These are phyloP conservation scores for Lactarius deliciosus DNA, from an alignment of 768 basidiomycete genomes.

Conservation along the genomic window DNA sequence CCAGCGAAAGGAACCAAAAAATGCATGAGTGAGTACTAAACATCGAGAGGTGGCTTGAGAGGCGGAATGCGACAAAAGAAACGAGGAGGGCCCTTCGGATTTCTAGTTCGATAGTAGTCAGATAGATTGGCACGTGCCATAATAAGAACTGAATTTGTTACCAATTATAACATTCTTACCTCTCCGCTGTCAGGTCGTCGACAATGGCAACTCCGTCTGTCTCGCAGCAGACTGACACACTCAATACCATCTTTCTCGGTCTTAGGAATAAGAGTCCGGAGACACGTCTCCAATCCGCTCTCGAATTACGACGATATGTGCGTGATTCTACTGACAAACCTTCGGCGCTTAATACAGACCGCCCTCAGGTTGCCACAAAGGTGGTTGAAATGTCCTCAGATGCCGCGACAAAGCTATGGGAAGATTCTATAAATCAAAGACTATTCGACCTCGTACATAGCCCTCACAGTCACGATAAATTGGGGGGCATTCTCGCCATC, in stretches of 20 bases:
- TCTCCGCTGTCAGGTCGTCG: background rate
- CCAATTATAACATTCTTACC: background rate
- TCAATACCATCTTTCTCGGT: conserved; percentile 65
- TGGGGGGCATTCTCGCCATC: conserved; percentile 87
- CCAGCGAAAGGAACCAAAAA: too few relatives aligned
- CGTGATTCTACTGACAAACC: conserved; percentile 32
- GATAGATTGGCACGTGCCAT: background rate
- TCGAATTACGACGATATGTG: conserved; percentile 75
- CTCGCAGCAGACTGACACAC: conserved; percentile 57
- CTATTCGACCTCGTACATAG: conserved; percentile 85
- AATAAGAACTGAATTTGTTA: background rate
- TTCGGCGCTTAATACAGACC: conserved; percentile 14
- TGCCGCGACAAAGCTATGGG: conserved; percentile 79
- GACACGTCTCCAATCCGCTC: conserved; percentile 62
- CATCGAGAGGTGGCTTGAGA: too few relatives aligned
- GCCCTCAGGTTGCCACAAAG: conserved; percentile 61
- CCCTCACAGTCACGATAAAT: conserved; percentile 71
- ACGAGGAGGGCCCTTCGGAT: too few relatives aligned
- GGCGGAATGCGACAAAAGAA: too few relatives aligned
- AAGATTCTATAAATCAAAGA: conserved; percentile 75
- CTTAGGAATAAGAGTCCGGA: conserved; percentile 67
- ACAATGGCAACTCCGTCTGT: conserved; percentile 63
- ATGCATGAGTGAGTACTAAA: too few relatives aligned
- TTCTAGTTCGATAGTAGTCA: too few relatives aligned
- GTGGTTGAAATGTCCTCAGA: conserved; percentile 82